These are phyloP conservation scores for Diaporthe amygdali DNA, from an alignment of 2,329 filamentous ascomycete species.

Conservation along the genomic window DNA sequence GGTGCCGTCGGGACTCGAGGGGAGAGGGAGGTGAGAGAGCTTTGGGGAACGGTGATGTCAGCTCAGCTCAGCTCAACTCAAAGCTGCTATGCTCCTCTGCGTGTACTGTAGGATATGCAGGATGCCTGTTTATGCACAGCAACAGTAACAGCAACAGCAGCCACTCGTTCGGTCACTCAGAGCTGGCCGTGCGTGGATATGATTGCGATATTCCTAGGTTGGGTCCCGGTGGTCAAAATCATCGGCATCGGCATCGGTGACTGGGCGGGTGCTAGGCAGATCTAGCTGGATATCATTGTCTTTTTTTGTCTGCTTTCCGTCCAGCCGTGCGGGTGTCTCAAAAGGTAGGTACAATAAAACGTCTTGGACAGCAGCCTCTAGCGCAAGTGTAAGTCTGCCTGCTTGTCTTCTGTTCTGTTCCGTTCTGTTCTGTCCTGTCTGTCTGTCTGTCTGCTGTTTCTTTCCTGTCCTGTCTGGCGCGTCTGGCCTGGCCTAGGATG, in stretches of 20 bases:
- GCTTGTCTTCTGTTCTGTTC: not conserved
- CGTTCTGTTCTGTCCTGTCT: not conserved
- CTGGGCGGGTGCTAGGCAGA: not conserved
- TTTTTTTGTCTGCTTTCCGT: not conserved
- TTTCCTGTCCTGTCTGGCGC: not conserved
- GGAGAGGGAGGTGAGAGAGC: not conserved
- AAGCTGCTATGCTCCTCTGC: not conserved
- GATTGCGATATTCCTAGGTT: conserved; percentile 1
- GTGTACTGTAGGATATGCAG: not conserved
- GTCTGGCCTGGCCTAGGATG: not conserved
- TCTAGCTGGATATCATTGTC: conserved; percentile 2
- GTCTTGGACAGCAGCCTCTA: not conserved
- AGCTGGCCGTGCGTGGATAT: not conserved
- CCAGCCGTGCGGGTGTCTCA: not conserved
- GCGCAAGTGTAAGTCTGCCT: too few relatives aligned
- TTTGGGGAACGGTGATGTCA: conserved; percentile 7
- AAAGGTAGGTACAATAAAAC: not conserved
- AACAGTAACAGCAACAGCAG: not conserved
- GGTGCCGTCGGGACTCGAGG: conserved; percentile 4
- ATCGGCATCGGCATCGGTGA: not conserved
- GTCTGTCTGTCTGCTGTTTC: not conserved
- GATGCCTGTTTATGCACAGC: not conserved
- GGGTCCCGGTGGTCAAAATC: conserved; percentile 2
- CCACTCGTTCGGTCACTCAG: not conserved
- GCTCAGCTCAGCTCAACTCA: not conserved